Evolutionary conservation across 108 stramenopile genomes (phyloP), one percentile per base, ranked within the genome.

Genomic region (Nannochloropsis gaditana): DNA sequence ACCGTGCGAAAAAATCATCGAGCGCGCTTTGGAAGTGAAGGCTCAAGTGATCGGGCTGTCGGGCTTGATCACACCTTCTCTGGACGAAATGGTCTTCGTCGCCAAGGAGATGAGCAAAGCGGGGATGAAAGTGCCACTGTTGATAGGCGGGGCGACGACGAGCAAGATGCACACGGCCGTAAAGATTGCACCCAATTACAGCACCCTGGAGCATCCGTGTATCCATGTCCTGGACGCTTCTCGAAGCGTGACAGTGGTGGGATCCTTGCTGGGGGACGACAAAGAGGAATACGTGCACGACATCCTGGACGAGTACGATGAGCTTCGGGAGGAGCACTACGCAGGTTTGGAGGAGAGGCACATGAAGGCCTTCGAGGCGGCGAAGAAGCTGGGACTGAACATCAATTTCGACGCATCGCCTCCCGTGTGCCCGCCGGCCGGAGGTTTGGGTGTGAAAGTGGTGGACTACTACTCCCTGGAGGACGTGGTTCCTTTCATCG

Each of bases 71-170:
- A 99, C 99, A 19, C 99, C 99, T 21, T 97, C 96, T 5, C 88
- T 99, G 11, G 99, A 99, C 90, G 99, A 99, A 92, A 99, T 99
- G 99, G 99, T 99, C 83, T 94, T 92, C 43, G 98, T 99, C 82
- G 99, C 99, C 21, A 97, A 97, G 92, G 95, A 98, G 92, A 93
- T 99, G 93, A 89, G 94, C 1, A 97, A 97, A 93, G 93, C 91
- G 43, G 96, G 96, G 42, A 95, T 93, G 92, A 97, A 93, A 82
- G 94, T 94, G 84, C 99, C 99, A 41, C 87, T 99, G 42, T 85
- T 99, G 83, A 99, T 99, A 85, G 99, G 99, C 80, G 99, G 99
- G 79, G 99, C 99, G 9, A 99, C 99, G 6, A 99, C 99, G 5
- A 82, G 43, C 21, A 96, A 96, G 92, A 98, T 97, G 97, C 99